These are phyloP conservation scores for Apiotrichum sp. DNA, from an alignment of 1,284 basidiomycete genomes.

Conservation along the genomic window DNA sequence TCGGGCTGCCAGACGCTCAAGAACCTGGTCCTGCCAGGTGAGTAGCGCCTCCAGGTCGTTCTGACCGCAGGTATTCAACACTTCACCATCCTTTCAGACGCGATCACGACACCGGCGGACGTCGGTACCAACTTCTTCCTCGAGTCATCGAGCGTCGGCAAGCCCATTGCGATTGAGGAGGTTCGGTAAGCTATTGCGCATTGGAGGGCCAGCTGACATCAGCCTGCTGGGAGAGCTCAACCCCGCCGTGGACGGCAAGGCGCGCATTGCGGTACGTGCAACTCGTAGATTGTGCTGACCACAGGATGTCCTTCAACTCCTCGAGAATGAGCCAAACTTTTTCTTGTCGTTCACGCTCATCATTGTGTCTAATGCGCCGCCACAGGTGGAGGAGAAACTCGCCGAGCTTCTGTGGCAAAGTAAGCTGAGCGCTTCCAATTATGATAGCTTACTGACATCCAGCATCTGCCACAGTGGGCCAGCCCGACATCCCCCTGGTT, in stretches of 20 bases:
- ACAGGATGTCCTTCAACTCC: conserved; percentile 55
- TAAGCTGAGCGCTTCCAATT: conserved; percentile 15
- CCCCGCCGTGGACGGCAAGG: conserved; percentile 68
- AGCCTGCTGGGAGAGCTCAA: conserved; percentile 75
- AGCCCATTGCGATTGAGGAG: conserved; percentile 70
- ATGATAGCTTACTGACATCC: conserved; percentile 10
- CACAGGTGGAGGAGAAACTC: conserved; percentile 55
- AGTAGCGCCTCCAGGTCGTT: no score
- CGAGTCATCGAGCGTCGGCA: conserved; percentile 67
- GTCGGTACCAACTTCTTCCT: conserved; percentile 97
- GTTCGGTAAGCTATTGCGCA: conserved; percentile 58
- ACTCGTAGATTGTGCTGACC: background rate
- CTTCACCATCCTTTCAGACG: conserved; percentile 77
- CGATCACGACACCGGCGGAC: conserved; percentile 62
- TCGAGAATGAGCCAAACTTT: conserved; percentile 54
- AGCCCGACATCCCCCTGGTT: conserved; percentile 59
- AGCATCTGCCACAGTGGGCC: conserved; percentile 32
- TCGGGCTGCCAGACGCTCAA: conserved; percentile 82
- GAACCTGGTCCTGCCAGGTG: conserved; percentile 85
- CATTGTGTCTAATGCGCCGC: conserved; percentile 72
- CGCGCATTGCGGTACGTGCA: conserved; percentile 54
- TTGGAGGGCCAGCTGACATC: background rate
- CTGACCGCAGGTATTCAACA: conserved; percentile 62
- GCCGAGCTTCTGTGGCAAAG: conserved; percentile 62
- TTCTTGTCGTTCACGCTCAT: conserved; percentile 66